These are phyloP conservation scores for Emericellopsis terricola DNA, from an alignment of 495 filamentous ascomycete genomes.

Conservation along the genomic window DNA sequence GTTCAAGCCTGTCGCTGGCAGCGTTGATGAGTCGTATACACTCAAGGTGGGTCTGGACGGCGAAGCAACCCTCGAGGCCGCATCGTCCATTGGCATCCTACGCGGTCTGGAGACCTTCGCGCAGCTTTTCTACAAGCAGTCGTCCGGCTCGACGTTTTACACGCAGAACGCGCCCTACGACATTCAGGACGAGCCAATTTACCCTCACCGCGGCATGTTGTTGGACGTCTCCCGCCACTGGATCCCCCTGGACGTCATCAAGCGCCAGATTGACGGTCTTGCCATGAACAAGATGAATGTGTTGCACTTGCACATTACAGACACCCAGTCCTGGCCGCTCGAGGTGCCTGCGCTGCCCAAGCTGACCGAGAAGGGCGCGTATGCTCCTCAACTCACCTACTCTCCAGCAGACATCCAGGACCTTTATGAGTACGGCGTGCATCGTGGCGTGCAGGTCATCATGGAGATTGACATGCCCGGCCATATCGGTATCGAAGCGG, in stretches of 20 bases:
- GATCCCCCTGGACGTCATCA: constrained; percentile 41
- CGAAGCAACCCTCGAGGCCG: constrained; percentile 37
- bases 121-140: constrained; percentile 59
- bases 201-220: constrained; percentile 55
- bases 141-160: constrained; percentile 35
- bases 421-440: constrained; percentile 47
- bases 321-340: constrained; percentile 72
- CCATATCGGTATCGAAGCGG: constrained; percentile 47
- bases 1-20: constrained; percentile 38
- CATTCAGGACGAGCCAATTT: constrained; percentile 49
- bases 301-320: constrained; percentile 62
- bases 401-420: constrained; percentile 38
- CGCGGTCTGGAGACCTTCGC: constrained; percentile 51
- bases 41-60: constrained; percentile 36
- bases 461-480: constrained; percentile 73
- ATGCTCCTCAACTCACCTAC: constrained; percentile 40
- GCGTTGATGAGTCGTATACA: constrained; percentile 57
- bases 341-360: constrained; percentile 55
- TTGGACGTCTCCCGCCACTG: constrained; percentile 53
- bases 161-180: constrained; percentile 44
- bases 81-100: constrained; percentile 45
- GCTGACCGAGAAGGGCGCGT: constrained; percentile 51
- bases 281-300: constrained; percentile 64
- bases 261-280: constrained; percentile 52
- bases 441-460: constrained; percentile 52